These are phyloP conservation scores for Leishmania aethiopica DNA, from an alignment of 208 protist species.

Conservation along the genomic window DNA sequence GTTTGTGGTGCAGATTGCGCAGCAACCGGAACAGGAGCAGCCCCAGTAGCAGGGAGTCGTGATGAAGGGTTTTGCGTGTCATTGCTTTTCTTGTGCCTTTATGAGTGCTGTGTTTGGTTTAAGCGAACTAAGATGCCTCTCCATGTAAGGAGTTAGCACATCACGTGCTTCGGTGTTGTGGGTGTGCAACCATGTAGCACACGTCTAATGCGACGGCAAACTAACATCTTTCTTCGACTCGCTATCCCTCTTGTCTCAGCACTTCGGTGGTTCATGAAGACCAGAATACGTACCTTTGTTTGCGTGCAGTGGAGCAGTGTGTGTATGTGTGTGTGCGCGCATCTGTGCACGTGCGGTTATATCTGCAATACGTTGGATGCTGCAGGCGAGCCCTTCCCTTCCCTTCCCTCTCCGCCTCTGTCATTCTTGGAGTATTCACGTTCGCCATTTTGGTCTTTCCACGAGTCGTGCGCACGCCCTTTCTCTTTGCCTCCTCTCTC, in stretches of 20 bases:
- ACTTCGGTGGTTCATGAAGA: not conserved
- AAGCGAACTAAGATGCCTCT: constrained; percentile 10
- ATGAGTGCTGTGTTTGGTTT: constrained; percentile 1
- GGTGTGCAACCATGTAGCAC: not conserved
- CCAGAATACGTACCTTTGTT: not conserved
- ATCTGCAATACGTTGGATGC: not conserved
- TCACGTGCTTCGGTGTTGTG: not conserved
- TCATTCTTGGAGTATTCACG: not conserved
- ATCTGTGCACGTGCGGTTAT: not conserved
- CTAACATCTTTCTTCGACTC: not conserved
- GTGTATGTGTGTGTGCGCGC: no score
- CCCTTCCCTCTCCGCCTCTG: not conserved
- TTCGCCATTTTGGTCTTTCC: not conserved
- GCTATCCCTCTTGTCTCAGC: not conserved
- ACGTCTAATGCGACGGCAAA: constrained; percentile 9
- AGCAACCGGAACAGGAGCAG: constrained; percentile 18
- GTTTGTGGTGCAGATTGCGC: constrained; percentile 85
- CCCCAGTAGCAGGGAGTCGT: not conserved
- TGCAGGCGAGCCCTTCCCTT: no score
- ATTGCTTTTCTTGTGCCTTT: not conserved
- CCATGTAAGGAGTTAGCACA: constrained; percentile 4
- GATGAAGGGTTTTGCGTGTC: not conserved
- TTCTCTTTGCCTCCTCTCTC: not conserved
- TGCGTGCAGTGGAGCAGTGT: not conserved
- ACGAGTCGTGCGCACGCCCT: not conserved